Percentiles rank a stretch among this genome's conserved stretches.
These are phyloP conservation scores for Backusella sp. DNA, from an alignment of 192 early-diverging fungal genomes.

Conservation along the genomic window DNA sequence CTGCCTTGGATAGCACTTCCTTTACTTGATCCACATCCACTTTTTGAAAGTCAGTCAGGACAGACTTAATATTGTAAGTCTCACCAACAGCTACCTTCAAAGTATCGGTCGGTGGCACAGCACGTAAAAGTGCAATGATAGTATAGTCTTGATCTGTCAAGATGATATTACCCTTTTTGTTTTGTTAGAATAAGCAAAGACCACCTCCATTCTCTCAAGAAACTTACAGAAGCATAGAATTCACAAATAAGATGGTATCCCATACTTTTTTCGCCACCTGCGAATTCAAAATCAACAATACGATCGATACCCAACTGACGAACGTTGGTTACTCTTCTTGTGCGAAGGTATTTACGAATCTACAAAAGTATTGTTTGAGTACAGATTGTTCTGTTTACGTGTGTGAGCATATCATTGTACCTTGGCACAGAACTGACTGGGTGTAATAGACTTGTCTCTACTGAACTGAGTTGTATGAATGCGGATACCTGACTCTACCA, in stretches of 20 bases:
- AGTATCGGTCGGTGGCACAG: conserved; percentile 79
- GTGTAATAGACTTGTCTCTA: conserved; percentile 83
- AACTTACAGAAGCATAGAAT: conserved; percentile 71
- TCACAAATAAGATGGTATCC: conserved; percentile 75
- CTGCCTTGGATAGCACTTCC: conserved; percentile 49
- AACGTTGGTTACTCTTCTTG: conserved; percentile 73
- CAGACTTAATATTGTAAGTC: conserved; percentile 66
- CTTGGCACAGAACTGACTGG: conserved; percentile 86
- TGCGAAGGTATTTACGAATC: conserved; percentile 90
- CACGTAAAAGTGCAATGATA: conserved; percentile 83
- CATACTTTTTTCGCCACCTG: conserved; percentile 49
- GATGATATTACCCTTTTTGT: conserved; percentile 86
- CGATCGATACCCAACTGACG: conserved; percentile 90
- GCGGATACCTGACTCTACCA: conserved; percentile 93
- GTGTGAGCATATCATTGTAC: conserved; percentile 26
- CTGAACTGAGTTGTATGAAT: conserved; percentile 89
- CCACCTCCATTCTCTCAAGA: no score
- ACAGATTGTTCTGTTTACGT: background rate
- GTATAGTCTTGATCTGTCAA: conserved; percentile 85
- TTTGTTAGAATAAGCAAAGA: background rate
- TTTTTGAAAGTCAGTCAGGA: conserved; percentile 49
- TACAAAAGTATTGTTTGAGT: conserved; percentile 17
- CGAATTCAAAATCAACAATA: conserved; percentile 93
- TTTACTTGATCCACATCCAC: conserved; percentile 55
- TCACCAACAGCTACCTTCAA: conserved; percentile 83